These are phyloP conservation scores for Arabis hirsuta DNA, from an alignment of 345 rosid species.

Conservation along the genomic window DNA sequence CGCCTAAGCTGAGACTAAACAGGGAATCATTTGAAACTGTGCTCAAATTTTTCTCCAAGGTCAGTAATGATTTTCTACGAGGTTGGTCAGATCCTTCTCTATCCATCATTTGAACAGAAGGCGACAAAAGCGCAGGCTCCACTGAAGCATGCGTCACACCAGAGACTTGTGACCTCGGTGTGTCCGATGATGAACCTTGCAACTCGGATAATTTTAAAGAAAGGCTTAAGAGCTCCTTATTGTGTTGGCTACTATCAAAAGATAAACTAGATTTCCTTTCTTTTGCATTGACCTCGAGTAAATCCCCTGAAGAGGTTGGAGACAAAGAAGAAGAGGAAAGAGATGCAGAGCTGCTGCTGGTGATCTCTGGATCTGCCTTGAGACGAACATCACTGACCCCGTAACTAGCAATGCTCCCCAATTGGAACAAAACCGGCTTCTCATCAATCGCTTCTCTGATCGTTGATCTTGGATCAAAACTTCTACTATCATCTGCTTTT, in stretches of 20 bases:
- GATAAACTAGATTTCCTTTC: slow-evolving; percentile 21
- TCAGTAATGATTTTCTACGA: slow-evolving; percentile 25
- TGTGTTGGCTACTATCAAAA: slow-evolving; percentile 29
- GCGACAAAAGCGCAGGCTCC: slow-evolving; percentile 28
- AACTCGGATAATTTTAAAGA: slow-evolving; percentile 38
- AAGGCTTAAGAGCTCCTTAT: slow-evolving; percentile 28
- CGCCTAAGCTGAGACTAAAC: slow-evolving; percentile 51
- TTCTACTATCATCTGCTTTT: slow-evolving; percentile 25
- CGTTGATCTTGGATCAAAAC: slow-evolving; percentile 31
- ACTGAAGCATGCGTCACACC: slow-evolving; percentile 47
- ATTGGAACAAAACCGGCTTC: slow-evolving; percentile 42
- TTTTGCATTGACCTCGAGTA: slow-evolving; percentile 9
- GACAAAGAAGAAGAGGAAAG: slow-evolving; percentile 32
- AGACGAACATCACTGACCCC: slow-evolving; percentile 28
- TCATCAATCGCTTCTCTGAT: slow-evolving; percentile 20
- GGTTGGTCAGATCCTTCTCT: slow-evolving; percentile 46
- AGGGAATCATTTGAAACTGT: slow-evolving; percentile 48
- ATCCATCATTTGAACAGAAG: slow-evolving; percentile 74
- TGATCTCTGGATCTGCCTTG: slow-evolving; percentile 34
- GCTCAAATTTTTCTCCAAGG: slow-evolving; percentile 42
- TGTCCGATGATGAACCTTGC: slow-evolving; percentile 37
- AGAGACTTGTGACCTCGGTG: slow-evolving; percentile 48
- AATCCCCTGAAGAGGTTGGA: slow-evolving; percentile 34
- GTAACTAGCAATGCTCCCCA: slow-evolving; percentile 44
- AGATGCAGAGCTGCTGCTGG: slow-evolving; percentile 22